Conservation (phyloP, 306 rosid species). For the Comarum palustre region DNA sequence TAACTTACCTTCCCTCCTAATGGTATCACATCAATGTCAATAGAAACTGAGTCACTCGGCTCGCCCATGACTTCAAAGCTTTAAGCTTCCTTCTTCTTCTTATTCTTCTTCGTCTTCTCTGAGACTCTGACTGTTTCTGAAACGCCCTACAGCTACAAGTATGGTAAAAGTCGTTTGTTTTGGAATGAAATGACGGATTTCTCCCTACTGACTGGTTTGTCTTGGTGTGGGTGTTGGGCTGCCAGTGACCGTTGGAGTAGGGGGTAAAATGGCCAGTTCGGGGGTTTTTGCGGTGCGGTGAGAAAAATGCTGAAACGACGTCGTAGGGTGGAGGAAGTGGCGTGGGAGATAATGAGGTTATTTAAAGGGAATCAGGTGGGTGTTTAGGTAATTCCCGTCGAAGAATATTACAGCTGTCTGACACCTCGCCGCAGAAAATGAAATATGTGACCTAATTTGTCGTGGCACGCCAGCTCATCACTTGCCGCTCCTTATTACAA, state of each 20-base stretch:
- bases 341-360: constrained; percentile 22
- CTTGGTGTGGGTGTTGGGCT: neutral
- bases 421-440: constrained; percentile 43
- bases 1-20: constrained; percentile 65
- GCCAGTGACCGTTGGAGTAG: constrained; percentile 57
- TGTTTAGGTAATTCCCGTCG: neutral
- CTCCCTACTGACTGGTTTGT: neutral
- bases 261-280: constrained; percentile 28
- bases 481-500: neutral
- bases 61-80: constrained; percentile 49
- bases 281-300: neutral
- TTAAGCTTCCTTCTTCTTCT: constrained; percentile 16
- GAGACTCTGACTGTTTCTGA: constrained; percentile 21
- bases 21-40: constrained; percentile 72
- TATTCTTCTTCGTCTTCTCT: neutral
- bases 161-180: neutral
- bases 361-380: neutral
- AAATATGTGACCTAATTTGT: constrained; percentile 19
- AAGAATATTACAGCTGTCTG: constrained; percentile 61
- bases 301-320: constrained; percentile 1
- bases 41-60: constrained; percentile 67
- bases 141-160: constrained; percentile 15
- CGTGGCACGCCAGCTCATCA: constrained; percentile 48
- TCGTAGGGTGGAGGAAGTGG: neutral
- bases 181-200: constrained; percentile 11